Evolutionary conservation across 768 basidiomycete species (phyloP), one percentile per base, ranked within the genome.

Genomic region (Pleurotus tuber-regium): DNA sequence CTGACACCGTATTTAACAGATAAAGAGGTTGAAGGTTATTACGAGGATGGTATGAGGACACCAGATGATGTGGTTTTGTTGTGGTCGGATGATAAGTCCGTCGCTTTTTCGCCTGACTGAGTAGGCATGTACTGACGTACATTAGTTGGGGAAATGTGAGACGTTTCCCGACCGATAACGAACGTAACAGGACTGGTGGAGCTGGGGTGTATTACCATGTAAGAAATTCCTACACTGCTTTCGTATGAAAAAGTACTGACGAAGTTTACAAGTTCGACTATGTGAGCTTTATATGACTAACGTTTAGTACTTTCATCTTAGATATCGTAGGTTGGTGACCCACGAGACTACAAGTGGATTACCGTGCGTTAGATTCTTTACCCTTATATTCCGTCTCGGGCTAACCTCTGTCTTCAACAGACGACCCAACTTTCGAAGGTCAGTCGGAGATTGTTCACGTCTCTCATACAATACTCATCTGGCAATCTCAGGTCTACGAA

Each of bases 51-150:
- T 9, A 70, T 86, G 72, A 68, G 66, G 3, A 83, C 81, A 2
- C 79, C 79, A 0, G 84, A 86, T 43, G 83, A 86, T 61, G 69
- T 86, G n/a, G 82, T 77, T 3, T 66, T 86, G 1, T 69, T 86
- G 21, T 86, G 84, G 86, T 69, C 85, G 1, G 87, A 89, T 55
- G 87, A 88, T 61, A 88, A 87, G 82, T 83, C 43, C 26, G 72
- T 59, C 44, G 4, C 24, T 26, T 10, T 50, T 26, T 24, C 18
- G 12, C 51, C 36, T 16, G 12, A 46, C 16, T 19, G 39, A 12
- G 18, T n/a, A 36, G 10, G 19, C 19, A 43, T 16, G 9, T 35
- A 2, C 21, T 49, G 7, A 24, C 24, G 31, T 41, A 10, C 33
- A 50, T 3, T 46, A 83, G 82, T 64, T 88, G 79, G 77, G 86